Conservation (phyloP, 805 yeast genomes). For the Saturnispora silvae region DNA sequence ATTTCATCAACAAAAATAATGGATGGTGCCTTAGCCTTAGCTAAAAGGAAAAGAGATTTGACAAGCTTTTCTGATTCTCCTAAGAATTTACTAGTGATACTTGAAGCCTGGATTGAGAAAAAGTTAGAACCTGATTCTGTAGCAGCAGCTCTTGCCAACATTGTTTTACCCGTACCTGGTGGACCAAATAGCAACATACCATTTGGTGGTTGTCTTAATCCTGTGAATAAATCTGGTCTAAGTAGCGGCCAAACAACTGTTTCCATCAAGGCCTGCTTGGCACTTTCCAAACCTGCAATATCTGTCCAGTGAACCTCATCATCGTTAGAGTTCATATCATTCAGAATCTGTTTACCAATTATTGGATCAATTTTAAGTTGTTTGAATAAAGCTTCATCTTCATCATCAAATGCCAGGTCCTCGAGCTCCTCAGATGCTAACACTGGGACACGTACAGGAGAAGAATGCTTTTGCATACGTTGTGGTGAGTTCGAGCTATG, state of each 20-base stretch:
- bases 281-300: conserved; percentile 84
- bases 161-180: conserved; percentile 98
- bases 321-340: conserved; percentile 81
- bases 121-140: conserved; percentile 90
- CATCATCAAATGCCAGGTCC: conserved; percentile 13
- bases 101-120: conserved; percentile 83
- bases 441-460: conserved; percentile 4
- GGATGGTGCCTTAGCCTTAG: conserved; percentile 79
- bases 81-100: conserved; percentile 74
- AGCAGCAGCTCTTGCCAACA: conserved; percentile 95
- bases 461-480: neutral
- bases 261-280: conserved; percentile 82
- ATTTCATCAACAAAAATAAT: conserved; percentile 95
- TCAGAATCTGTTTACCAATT: conserved; percentile 38
- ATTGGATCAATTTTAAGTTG: conserved; percentile 16
- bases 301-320: conserved; percentile 94
- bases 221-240: conserved; percentile 85
- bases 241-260: conserved; percentile 93
- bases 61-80: conserved; percentile 95
- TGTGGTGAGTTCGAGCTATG: conserved; percentile 6
- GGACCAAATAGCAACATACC: conserved; percentile 98
- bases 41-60: conserved; percentile 74
- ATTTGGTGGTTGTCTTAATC: conserved; percentile 85
- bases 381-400: conserved; percentile 30
- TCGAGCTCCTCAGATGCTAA: conserved; percentile 1